A percentile compares a stretch with the other conserved stretches of the same genome.
phyloP scores from a whole-genome alignment of 2,329 filamentous ascomycete species.

The Sclerotinia borealis region DNA sequence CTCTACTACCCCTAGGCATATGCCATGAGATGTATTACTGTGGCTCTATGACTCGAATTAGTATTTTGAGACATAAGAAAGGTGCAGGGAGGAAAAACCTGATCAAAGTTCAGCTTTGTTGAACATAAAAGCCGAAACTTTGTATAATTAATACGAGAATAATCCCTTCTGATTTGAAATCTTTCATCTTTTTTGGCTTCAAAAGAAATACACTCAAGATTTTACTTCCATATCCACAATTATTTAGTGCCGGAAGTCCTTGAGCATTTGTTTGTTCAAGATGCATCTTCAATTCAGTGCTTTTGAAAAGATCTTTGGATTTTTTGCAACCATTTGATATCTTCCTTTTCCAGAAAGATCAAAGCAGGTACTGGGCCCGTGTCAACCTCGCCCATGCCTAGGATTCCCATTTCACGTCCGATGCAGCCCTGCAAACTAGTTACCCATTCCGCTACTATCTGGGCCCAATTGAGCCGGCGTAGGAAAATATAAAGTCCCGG shows the following conservation, averaged over 20 bases:
- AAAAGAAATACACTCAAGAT: too few species aligned
- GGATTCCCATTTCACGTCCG: conserved; percentile 79
- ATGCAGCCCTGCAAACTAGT: conserved; percentile 89
- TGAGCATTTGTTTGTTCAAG: conserved; percentile 46
- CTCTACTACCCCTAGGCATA: too few species aligned
- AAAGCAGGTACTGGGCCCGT: conserved; percentile 74
- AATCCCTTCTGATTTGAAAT: too few species aligned
- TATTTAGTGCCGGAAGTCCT: conserved; percentile 50
- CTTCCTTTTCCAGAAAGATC: conserved; percentile 87
- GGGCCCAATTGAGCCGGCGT: conserved; percentile 74
- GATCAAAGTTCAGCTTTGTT: conserved; percentile 91
- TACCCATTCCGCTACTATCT: conserved; percentile 91
- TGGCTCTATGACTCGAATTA: conserved; percentile 34
- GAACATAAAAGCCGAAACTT: conserved; percentile 78
- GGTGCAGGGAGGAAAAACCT: conserved; percentile 47
- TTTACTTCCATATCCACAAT: conserved; percentile 76
- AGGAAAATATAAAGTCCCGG: conserved; percentile 74
- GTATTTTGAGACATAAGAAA: conserved; percentile 24
- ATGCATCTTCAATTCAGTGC: conserved; percentile 74
- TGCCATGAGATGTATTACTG: conserved; percentile 65
- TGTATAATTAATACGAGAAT: too few species aligned
- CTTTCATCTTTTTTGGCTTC: too few species aligned
- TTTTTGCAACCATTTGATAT: conserved; percentile 77
- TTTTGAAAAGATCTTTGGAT: conserved; percentile 69
- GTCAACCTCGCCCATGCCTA: conserved; percentile 78